Conservation (phyloP, 192 early-diverging fungal genomes). For the Lobosporangium transversale region DNA sequence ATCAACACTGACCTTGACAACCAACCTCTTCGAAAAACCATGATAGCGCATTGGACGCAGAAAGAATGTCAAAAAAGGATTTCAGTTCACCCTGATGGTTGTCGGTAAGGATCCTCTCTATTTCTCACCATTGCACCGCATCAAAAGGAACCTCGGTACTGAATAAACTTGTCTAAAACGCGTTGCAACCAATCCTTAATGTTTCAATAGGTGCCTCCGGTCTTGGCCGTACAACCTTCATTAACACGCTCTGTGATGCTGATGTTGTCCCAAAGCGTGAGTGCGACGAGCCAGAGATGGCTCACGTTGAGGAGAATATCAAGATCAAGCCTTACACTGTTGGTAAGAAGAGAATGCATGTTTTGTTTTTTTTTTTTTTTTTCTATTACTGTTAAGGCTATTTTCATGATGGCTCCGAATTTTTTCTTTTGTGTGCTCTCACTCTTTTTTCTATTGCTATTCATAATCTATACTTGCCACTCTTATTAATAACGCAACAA, state of each 20-base stretch:
- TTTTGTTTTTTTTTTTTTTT: background rate
- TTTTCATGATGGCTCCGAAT: too few relatives aligned
- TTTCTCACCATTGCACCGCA: background rate
- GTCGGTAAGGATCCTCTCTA: conserved; percentile 72
- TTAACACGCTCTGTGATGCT: conserved; percentile 96
- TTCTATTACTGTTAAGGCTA: too few relatives aligned
- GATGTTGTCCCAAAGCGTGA: conserved; percentile 75
- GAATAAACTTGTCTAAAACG: too few relatives aligned
- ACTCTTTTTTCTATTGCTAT: background rate
- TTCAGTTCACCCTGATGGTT: conserved; percentile 97
- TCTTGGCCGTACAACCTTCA: conserved; percentile 97
- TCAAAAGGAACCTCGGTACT: too few relatives aligned
- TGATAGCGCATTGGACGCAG: conserved; percentile 61
- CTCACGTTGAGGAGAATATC: conserved; percentile 86
- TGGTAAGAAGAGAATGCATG: conserved; percentile 53
- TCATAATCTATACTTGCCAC: too few relatives aligned
- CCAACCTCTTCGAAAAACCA: background rate
- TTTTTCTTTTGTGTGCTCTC: too few relatives aligned
- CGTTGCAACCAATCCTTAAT: too few relatives aligned
- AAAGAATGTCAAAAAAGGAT: conserved; percentile 96
- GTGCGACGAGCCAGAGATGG: conserved; percentile 72
- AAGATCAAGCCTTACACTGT: conserved; percentile 89
- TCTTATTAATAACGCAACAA: background rate
- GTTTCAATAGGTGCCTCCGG: conserved; percentile 94
- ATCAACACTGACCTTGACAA: too few relatives aligned